These are phyloP conservation scores for Cryptococcus wingfieldii DNA, from an alignment of 1,284 basidiomycete genomes.

Conservation along the genomic window DNA sequence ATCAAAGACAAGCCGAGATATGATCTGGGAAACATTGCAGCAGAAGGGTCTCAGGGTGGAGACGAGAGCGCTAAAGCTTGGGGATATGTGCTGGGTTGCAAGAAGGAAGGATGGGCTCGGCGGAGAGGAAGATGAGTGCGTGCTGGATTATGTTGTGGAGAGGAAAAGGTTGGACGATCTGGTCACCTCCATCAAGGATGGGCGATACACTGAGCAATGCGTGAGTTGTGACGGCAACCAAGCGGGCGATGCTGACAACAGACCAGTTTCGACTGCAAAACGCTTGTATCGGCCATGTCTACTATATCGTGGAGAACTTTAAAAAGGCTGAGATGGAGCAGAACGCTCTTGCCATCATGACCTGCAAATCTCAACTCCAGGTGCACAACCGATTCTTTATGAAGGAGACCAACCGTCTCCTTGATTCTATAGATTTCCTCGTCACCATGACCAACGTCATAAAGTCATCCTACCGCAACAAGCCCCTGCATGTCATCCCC, in stretches of 20 bases:
- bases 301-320: conserved; percentile 57
- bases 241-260: background rate
- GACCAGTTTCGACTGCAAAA: conserved; percentile 52
- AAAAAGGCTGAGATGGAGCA: conserved; percentile 45
- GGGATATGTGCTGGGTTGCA: conserved; percentile 59
- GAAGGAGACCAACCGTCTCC: conserved; percentile 52
- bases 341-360: conserved; percentile 44
- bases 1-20: conserved; percentile 44
- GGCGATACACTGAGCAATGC: conserved; percentile 57
- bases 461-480: conserved; percentile 36
- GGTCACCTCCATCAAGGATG: conserved; percentile 53
- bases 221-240: conserved; percentile 35
- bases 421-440: conserved; percentile 55
- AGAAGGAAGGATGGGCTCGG: conserved; percentile 39
- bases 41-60: conserved; percentile 51
- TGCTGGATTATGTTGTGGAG: conserved; percentile 57
- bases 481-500: conserved; percentile 51
- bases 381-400: conserved; percentile 56
- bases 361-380: conserved; percentile 54
- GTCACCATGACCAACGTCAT: conserved; percentile 52
- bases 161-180: conserved; percentile 57
- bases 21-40: conserved; percentile 40
- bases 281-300: conserved; percentile 52
- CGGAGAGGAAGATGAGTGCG: conserved; percentile 50
- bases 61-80: conserved; percentile 52